Evolutionary conservation across 164 flowering plant genomes (phyloP), one percentile per base, ranked within the genome.

Genomic region (Aristolochia contorta): DNA sequence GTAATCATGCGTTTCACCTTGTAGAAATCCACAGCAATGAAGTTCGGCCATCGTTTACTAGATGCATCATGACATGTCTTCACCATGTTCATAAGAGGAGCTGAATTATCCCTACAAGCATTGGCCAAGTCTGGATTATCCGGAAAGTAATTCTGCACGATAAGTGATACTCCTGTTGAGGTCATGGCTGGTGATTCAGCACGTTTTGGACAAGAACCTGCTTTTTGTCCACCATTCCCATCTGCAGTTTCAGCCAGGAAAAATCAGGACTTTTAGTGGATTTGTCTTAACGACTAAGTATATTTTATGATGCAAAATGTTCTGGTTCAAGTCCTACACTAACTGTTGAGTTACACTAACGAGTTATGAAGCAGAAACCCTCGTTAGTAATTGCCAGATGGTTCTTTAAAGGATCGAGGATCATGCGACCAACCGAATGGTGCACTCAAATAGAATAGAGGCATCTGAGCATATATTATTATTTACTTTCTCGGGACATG

Each of bases 41-140:
- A 91, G 70, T 86, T 91, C n/a, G 97, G 83, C 97, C 91, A 84
- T 57, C 96, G 69, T 47, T 80, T 73, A n/a, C 87, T 86, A 0
- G 86, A 77, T 13, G 89, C 93, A 65, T 68, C 65, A 63, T 79
- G 65, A 59, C 96, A 91, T 19, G 96, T 88, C 24, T 75, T 78
- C 64, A 83, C 23, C 91, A 83, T 86, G 73, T 57, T 71, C 20
- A 74, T 41, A 37, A 87, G 69, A 23, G 90, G 78, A 59, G 85
- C 91, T 49, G 97, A 89, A 71, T 89, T 87, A 33, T 89, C 51
- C 62, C 67, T 74, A 77, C 97, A 91, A 51, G 91, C 82, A 57
- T 67, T 51, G 0, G 71, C 20, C 4, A 75, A 0, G 47, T 70
- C 64, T 3, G 96, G 86, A 46, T n/a, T 43, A 52, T 71, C 73